Percentiles rank a stretch among this genome's conserved stretches.
Conservation (phyloP, 2,329 filamentous ascomycete genomes). For the Thielaviopsis musarum region DNA sequence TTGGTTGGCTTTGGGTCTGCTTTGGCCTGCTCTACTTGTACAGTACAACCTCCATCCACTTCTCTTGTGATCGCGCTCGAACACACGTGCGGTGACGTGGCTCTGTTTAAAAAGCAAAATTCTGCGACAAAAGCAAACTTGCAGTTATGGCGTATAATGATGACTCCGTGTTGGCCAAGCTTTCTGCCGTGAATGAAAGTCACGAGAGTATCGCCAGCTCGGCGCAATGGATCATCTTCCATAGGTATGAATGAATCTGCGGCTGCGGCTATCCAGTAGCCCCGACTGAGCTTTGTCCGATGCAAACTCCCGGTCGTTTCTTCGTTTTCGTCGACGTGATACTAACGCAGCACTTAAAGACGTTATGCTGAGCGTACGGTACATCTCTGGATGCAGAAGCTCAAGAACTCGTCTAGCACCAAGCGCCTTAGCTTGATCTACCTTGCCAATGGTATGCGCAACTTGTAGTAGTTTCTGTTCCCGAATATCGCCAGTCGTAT, state of each 20-base stretch:
- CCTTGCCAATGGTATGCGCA: slow-evolving; percentile 67
- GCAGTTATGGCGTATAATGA: slow-evolving; percentile 77
- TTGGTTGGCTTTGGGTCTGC: background rate
- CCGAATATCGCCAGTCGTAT: background rate
- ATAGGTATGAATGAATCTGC: slow-evolving; percentile 45
- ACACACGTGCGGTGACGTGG: background rate
- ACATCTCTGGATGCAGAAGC: slow-evolving; percentile 74
- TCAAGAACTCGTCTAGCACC: slow-evolving; percentile 72
- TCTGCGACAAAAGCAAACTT: background rate
- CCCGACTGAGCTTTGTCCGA: background rate
- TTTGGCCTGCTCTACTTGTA: background rate
- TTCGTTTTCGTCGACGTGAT: background rate
- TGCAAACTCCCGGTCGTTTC: background rate
- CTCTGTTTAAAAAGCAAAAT: background rate
- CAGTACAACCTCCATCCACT: background rate
- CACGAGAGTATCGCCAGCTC: slow-evolving; percentile 94
- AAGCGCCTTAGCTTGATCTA: slow-evolving; percentile 88
- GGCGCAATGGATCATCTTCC: slow-evolving; percentile 99
- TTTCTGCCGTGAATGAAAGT: slow-evolving; percentile 89
- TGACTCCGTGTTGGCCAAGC: slow-evolving; percentile 85
- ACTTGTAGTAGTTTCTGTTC: background rate
- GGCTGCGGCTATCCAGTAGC: background rate
- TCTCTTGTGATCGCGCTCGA: background rate
- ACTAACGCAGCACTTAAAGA: slow-evolving; percentile 28
- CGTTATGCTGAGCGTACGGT: slow-evolving; percentile 85